Evolutionary conservation across 257 asterid species (phyloP).

Genomic region (Penstemon davidsonii): DNA sequence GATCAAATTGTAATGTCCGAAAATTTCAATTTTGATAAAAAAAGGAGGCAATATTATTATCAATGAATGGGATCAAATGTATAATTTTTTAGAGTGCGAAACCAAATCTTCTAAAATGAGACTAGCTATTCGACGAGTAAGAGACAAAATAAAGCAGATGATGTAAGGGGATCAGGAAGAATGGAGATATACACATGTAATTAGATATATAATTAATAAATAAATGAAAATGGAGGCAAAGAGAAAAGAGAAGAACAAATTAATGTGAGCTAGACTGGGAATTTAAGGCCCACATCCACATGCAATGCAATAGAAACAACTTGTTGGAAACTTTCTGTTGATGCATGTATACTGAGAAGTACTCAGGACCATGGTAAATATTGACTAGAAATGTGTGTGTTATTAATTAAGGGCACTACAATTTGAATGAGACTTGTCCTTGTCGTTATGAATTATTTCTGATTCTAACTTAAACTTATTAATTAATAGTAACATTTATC

Average conservation of each 20-base stretch:
- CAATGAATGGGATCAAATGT: no score
- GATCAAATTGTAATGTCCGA: no score
- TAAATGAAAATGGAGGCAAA: constrained; percentile 16
- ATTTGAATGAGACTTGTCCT: no score
- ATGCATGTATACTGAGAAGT: neutral
- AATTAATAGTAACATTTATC: no score
- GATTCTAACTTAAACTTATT: no score
- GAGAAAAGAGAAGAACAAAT: neutral
- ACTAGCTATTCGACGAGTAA: no score
- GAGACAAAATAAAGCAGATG: constrained; percentile 22
- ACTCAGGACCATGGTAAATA: constrained; percentile 19
- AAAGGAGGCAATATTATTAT: no score
- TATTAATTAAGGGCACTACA: no score
- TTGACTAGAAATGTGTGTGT: constrained; percentile 15
- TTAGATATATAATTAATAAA: constrained; percentile 25
- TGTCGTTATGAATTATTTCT: no score
- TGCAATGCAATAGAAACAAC: constrained; percentile 21
- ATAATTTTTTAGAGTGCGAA: no score
- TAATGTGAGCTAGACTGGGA: neutral
- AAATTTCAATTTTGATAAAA: no score
- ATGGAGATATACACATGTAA: constrained; percentile 35
- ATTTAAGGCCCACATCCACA: constrained; percentile 26
- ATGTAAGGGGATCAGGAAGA: constrained; percentile 33
- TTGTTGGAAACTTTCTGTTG: constrained; percentile 13
- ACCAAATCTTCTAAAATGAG: no score